Evolutionary conservation across 768 basidiomycete genomes (phyloP).

Genomic region (Cystofilobasidium bisporidii): DNA sequence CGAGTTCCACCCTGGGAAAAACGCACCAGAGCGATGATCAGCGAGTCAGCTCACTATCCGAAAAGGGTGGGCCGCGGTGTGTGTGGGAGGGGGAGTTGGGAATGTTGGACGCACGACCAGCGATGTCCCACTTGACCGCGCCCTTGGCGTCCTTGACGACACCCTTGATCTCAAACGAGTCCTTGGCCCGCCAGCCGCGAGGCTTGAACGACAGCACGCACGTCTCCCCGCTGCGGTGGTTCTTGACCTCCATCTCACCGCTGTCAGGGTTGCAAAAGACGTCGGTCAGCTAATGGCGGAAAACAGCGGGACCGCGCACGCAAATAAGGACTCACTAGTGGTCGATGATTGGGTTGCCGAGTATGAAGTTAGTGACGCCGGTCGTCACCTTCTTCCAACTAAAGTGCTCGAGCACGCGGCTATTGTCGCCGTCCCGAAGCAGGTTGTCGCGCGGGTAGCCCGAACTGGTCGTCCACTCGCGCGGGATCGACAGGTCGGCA

Average conservation of each 20-base stretch:
- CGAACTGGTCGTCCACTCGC: constrained; percentile 45
- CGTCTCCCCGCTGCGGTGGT: constrained; percentile 79
- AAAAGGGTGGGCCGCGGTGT: no score
- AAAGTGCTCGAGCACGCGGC: constrained; percentile 71
- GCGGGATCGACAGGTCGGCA: constrained; percentile 66
- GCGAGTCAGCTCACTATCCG: no score
- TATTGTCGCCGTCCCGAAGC: constrained; percentile 38
- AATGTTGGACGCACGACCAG: constrained; percentile 53
- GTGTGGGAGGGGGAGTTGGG: no score
- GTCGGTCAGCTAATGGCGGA: neutral
- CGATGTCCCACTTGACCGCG: constrained; percentile 69
- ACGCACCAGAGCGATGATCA: neutral
- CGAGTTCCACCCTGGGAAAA: constrained; percentile 59
- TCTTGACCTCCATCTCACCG: constrained; percentile 83
- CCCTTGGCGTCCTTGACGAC: constrained; percentile 61
- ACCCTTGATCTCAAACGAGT: constrained; percentile 87
- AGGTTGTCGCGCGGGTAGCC: constrained; percentile 31
- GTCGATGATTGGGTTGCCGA: constrained; percentile 77
- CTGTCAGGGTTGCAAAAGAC: neutral
- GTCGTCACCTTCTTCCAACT: constrained; percentile 90
- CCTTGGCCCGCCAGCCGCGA: constrained; percentile 82
- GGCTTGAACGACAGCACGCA: constrained; percentile 92
- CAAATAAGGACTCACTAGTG: constrained; percentile 53
- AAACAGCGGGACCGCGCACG: neutral
- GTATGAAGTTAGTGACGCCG: constrained; percentile 70